A percentile compares a stretch with the other conserved stretches of the same genome.
phyloP scores from a whole-genome alignment of 2,329 filamentous ascomycete species.

The Hymenoscyphus scutula region DNA sequence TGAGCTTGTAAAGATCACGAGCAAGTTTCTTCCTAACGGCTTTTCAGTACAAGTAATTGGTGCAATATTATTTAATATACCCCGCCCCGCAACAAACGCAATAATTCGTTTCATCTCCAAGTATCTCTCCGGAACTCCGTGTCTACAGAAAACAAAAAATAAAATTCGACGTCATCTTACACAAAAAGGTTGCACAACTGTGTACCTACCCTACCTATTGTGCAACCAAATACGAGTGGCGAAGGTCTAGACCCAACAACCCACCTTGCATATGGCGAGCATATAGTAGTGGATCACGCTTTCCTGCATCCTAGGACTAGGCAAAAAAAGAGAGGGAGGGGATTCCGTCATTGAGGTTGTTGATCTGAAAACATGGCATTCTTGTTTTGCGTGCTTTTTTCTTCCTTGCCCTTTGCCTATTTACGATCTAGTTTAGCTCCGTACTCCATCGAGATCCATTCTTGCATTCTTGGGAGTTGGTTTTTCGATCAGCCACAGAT shows the following conservation, averaged over 20 bases:
- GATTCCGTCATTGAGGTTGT: too few relatives aligned
- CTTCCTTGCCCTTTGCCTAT: neutral
- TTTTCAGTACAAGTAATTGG: too few relatives aligned
- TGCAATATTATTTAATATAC: too few relatives aligned
- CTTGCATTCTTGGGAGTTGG: neutral
- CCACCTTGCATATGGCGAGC: too few relatives aligned
- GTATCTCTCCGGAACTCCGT: neutral
- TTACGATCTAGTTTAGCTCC: neutral
- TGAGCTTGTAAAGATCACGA: too few relatives aligned
- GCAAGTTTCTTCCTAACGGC: too few relatives aligned
- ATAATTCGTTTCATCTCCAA: neutral
- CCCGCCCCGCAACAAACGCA: too few relatives aligned
- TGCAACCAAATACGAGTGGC: neutral
- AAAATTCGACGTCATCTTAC: neutral
- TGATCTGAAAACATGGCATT: neutral
- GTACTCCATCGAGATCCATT: constrained; percentile 3
- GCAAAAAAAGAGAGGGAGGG: too few relatives aligned
- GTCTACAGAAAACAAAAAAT: neutral
- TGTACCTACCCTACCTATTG: too few relatives aligned
- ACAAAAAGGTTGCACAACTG: too few relatives aligned
- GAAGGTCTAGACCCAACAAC: neutral
- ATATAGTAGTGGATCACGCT: too few relatives aligned
- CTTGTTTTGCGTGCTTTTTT: constrained; percentile 1
- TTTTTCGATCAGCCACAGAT: neutral
- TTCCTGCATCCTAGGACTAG: too few relatives aligned